phyloP scores from a whole-genome alignment of 2,329 filamentous ascomycete genomes.

The Alternaria ethzedia region DNA sequence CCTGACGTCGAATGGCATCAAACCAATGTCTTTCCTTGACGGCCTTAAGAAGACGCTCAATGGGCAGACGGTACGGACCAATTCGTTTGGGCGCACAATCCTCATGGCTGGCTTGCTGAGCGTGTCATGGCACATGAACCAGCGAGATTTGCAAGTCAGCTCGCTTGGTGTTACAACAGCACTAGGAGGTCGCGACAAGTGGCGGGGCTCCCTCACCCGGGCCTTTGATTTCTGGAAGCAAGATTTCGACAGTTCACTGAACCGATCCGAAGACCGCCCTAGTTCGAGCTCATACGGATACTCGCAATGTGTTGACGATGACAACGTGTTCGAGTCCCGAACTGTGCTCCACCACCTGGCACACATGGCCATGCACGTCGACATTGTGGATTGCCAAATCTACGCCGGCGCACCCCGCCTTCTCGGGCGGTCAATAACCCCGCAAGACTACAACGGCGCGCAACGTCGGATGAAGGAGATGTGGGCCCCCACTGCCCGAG shows the following conservation, averaged over 20 bases:
- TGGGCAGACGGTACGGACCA: slow-evolving; percentile 84
- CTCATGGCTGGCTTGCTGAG: slow-evolving; percentile 93
- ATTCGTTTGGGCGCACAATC: slow-evolving; percentile 90
- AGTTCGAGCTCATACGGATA: slow-evolving; percentile 40
- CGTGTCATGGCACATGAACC: slow-evolving; percentile 97
- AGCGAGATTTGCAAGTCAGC: slow-evolving; percentile 90
- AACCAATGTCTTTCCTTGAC: slow-evolving; percentile 86
- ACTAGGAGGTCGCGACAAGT: slow-evolving; percentile 86
- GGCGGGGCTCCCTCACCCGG: slow-evolving; percentile 81
- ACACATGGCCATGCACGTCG: slow-evolving; percentile 97
- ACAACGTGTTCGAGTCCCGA: slow-evolving; percentile 83
- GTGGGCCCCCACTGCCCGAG: slow-evolving; percentile 89
- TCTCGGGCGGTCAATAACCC: slow-evolving; percentile 82
- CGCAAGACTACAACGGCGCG: slow-evolving; percentile 79
- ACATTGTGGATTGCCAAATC: slow-evolving; percentile 97
- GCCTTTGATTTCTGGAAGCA: slow-evolving; percentile 94
- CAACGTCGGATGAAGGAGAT: slow-evolving; percentile 82
- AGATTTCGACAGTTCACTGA: slow-evolving; percentile 84
- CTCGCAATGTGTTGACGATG: slow-evolving; percentile 56
- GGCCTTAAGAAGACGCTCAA: slow-evolving; percentile 88
- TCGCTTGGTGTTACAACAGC: slow-evolving; percentile 81
- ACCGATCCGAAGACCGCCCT: slow-evolving; percentile 56
- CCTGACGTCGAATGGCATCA: slow-evolving; percentile 79
- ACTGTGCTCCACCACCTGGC: slow-evolving; percentile 92
- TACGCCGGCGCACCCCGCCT: slow-evolving; percentile 87